These are phyloP conservation scores for Pyracantha coccinea DNA, from an alignment of 331 rosid species.

Conservation along the genomic window DNA sequence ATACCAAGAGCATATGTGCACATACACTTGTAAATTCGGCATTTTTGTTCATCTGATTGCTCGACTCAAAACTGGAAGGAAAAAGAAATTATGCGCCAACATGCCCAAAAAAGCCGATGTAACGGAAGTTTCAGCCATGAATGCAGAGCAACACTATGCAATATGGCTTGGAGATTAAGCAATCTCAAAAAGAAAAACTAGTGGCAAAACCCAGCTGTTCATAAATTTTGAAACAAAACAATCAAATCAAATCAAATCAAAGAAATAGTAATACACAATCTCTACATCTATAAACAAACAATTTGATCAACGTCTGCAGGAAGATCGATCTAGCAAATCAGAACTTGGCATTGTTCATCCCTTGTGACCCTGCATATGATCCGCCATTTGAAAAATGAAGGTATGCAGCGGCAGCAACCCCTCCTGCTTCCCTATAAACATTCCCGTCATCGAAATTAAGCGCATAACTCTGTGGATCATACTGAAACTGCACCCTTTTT, in stretches of 20 bases:
- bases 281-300: neutral
- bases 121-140: too few species aligned
- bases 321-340: neutral
- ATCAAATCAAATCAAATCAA: neutral
- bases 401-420: neutral
- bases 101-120: too few species aligned
- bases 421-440: neutral
- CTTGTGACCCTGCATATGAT: conserved; percentile 8
- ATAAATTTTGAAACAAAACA: neutral
- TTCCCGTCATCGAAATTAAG: conserved; percentile 47
- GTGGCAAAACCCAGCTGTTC: neutral
- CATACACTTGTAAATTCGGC: too few species aligned
- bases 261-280: neutral
- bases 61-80: too few species aligned
- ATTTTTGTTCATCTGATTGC: too few species aligned
- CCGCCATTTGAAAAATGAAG: neutral
- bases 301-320: neutral
- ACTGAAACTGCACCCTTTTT: conserved; percentile 21
- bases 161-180: neutral
- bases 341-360: conserved; percentile 1
- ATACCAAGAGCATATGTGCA: too few species aligned
- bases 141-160: neutral
- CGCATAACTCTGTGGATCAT: conserved; percentile 42
- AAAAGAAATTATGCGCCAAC: too few species aligned
- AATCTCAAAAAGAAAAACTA: neutral